Evolutionary conservation across 176 grass and related monocot genomes (phyloP).

Genomic region (Phragmites australis): DNA sequence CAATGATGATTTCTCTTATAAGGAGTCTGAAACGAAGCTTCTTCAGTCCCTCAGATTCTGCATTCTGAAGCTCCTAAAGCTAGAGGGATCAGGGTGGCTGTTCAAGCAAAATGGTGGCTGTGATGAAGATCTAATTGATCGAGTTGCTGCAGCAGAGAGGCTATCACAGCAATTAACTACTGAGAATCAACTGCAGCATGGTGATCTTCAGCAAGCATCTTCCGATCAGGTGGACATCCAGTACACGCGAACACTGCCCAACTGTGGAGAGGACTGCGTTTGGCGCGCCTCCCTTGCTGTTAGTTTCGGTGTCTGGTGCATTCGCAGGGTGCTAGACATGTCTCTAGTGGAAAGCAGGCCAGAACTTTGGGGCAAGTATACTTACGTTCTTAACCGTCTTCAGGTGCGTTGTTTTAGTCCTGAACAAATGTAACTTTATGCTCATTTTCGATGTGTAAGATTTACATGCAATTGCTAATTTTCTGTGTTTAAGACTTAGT

Average conservation of each 20-base stretch:
- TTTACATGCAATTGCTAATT: not conserved
- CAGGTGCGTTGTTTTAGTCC: constrained; percentile 57
- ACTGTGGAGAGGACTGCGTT: constrained; percentile 85
- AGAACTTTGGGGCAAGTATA: constrained; percentile 99
- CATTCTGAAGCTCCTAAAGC: constrained; percentile 69
- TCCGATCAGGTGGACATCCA: constrained; percentile 39
- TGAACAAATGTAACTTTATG: not conserved
- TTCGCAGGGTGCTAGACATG: constrained; percentile 70
- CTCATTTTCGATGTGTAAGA: not conserved
- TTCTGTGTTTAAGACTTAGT: not conserved
- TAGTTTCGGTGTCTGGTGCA: constrained; percentile 97
- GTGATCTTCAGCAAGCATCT: constrained; percentile 35
- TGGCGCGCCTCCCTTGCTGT: constrained; percentile 71
- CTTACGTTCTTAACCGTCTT: constrained; percentile 96
- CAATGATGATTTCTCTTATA: constrained; percentile 67
- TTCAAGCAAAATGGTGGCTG: constrained; percentile 81
- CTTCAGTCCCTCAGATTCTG: constrained; percentile 77
- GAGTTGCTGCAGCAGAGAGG: constrained; percentile 66
- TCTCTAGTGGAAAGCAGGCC: constrained; percentile 93
- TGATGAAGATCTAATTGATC: constrained; percentile 84
- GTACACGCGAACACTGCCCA: constrained; percentile 44
- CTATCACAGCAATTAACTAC: constrained; percentile 41
- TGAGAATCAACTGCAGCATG: constrained; percentile 37
- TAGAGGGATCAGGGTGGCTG: constrained; percentile 85
- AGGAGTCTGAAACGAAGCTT: constrained; percentile 71